A percentile compares a stretch with the other conserved stretches of the same genome.
Evolutionary conservation across 306 rosid species (phyloP).

Genomic region (Malus sieversii): DNA sequence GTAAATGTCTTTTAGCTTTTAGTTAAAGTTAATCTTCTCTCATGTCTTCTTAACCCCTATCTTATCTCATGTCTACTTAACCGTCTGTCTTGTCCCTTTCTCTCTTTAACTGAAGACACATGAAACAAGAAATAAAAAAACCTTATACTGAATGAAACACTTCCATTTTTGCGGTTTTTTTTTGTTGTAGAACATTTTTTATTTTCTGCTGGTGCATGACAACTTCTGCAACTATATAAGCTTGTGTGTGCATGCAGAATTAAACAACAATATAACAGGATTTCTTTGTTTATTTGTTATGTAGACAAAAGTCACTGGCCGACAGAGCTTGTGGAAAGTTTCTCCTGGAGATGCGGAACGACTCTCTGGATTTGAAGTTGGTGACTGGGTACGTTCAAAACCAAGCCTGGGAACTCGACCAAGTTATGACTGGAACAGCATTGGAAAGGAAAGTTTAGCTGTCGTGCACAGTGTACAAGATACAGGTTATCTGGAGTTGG

Average conservation of each 20-base stretch:
- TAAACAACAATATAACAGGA: not conserved
- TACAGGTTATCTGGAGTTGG: constrained; percentile 83
- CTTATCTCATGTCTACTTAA: not conserved
- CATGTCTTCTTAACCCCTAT: not conserved
- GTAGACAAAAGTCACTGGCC: constrained; percentile 80
- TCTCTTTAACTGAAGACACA: not conserved
- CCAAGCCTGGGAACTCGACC: constrained; percentile 92
- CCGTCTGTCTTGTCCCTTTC: not conserved
- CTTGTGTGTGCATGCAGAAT: not conserved
- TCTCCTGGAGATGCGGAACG: constrained; percentile 97
- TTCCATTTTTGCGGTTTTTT: not conserved
- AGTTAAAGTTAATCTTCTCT: not conserved
- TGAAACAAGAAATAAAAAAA: not conserved
- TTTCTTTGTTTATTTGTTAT: constrained; percentile 15
- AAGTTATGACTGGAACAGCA: constrained; percentile 88
- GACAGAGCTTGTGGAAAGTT: constrained; percentile 91
- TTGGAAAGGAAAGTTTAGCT: constrained; percentile 87
- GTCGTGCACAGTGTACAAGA: constrained; percentile 96
- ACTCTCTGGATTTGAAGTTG: constrained; percentile 95
- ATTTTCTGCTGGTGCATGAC: not conserved
- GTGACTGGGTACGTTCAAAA: constrained; percentile 99
- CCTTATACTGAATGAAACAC: no score
- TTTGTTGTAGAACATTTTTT: not conserved
- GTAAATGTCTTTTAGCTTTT: not conserved
- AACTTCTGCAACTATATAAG: not conserved